phyloP scores from a whole-genome alignment of 768 basidiomycete genomes.

The Hygrocybe punicea region DNA sequence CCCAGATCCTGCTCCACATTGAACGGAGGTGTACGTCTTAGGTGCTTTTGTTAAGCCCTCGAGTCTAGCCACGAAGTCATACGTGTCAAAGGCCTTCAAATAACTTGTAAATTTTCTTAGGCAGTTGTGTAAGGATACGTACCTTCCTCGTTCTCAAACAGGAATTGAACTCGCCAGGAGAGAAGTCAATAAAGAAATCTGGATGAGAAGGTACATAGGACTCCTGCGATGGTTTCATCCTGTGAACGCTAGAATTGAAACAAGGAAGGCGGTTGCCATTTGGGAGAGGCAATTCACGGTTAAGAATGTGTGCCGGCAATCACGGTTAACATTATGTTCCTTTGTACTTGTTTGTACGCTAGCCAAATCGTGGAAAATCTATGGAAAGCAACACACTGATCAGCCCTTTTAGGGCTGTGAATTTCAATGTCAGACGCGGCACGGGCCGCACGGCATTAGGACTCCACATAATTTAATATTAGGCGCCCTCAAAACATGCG shows the following conservation, averaged over 20 bases:
- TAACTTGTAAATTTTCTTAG: not conserved
- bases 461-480: too few relatives aligned
- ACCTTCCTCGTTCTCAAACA: constrained; percentile 38
- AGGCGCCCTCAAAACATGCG: too few relatives aligned
- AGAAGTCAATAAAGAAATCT: constrained; percentile 37
- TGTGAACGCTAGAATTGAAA: not conserved
- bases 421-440: too few relatives aligned
- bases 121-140: not conserved
- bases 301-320: too few relatives aligned
- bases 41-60: constrained; percentile 28
- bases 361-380: too few relatives aligned
- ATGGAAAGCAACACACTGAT: too few relatives aligned
- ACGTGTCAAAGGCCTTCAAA: constrained; percentile 36
- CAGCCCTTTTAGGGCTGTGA: too few relatives aligned
- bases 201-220: constrained; percentile 35
- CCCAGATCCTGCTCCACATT: constrained; percentile 43
- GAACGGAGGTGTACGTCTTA: constrained; percentile 51
- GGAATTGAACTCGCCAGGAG: constrained; percentile 37
- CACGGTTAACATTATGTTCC: too few relatives aligned
- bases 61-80: constrained; percentile 36
- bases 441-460: too few relatives aligned
- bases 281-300: too few relatives aligned
- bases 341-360: too few relatives aligned
- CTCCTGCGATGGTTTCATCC: constrained; percentile 26
- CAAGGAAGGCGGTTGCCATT: too few relatives aligned